Percentiles rank a stretch among this genome's conserved stretches.
Evolutionary conservation across 768 basidiomycete species (phyloP).

Genomic region (Tephrocybe sp.): DNA sequence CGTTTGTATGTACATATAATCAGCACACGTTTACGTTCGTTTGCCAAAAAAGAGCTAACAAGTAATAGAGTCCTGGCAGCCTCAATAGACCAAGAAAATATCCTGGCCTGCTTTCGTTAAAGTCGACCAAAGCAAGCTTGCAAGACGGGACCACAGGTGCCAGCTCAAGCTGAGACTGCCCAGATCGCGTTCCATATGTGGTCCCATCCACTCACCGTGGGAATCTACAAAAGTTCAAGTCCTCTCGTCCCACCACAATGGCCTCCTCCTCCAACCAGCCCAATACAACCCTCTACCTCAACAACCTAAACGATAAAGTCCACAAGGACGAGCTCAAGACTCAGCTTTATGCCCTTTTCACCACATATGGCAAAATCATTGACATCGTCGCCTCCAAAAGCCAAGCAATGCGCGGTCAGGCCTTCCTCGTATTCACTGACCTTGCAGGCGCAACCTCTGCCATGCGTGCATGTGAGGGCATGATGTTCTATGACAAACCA

Average conservation of each 20-base stretch:
- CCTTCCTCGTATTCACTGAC: conserved; percentile 94
- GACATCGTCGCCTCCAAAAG: conserved; percentile 90
- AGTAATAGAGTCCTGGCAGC: neutral
- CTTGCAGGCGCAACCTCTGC: conserved; percentile 89
- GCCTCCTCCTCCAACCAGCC: conserved; percentile 64
- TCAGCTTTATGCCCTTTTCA: conserved; percentile 86
- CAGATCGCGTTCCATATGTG: neutral
- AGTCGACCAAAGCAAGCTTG: neutral
- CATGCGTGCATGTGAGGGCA: conserved; percentile 89
- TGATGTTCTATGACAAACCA: conserved; percentile 90
- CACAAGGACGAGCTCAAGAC: conserved; percentile 85
- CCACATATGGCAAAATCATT: conserved; percentile 89
- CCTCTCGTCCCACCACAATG: conserved; percentile 23
- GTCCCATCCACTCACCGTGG: conserved; percentile 18
- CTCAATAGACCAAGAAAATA: neutral
- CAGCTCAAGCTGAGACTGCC: conserved; percentile 11
- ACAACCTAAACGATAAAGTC: conserved; percentile 90
- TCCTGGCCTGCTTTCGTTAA: neutral
- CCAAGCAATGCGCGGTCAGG: conserved; percentile 87
- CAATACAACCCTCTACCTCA: conserved; percentile 85
- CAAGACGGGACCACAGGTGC: too few species aligned
- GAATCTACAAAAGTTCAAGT: conserved; percentile 18
- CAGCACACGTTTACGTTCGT: conserved; percentile 12
- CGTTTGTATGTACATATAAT: conserved; percentile 5
- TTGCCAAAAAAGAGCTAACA: neutral